A percentile compares a stretch with the other conserved stretches of the same genome.
Conservation (phyloP, 805 yeast genomes). For the Zygoascus flipseniorum region DNA sequence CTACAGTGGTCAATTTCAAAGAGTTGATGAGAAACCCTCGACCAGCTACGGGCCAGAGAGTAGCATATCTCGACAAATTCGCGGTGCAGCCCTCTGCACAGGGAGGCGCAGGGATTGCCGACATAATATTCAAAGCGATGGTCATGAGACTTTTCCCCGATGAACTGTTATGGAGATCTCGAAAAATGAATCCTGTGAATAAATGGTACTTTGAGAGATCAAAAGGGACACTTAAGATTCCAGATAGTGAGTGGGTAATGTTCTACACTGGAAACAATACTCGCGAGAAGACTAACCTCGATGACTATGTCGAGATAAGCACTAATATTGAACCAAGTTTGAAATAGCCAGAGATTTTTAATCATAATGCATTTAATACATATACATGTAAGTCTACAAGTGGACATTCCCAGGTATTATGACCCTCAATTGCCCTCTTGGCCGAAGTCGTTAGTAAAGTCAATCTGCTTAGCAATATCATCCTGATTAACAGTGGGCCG, state of each 20-base stretch:
- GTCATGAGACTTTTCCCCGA: conserved; percentile 52
- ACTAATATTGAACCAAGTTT: conserved; percentile 50
- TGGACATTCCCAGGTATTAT: background rate
- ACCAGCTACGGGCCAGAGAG: conserved; percentile 16
- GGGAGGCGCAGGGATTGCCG: conserved; percentile 91
- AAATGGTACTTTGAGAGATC: conserved; percentile 97
- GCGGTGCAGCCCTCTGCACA: conserved; percentile 80
- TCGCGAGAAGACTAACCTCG: conserved; percentile 30
- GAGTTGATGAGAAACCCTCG: conserved; percentile 2
- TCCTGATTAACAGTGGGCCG: conserved; percentile 89
- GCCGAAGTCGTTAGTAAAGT: conserved; percentile 91
- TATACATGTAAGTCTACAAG: background rate
- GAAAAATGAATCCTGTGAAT: conserved; percentile 81
- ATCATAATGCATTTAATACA: background rate
- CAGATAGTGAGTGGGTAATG: conserved; percentile 33
- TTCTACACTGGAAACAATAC: conserved; percentile 36
- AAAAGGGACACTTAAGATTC: conserved; percentile 51
- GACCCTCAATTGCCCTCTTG: conserved; percentile 75
- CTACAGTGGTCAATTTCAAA: conserved; percentile 10
- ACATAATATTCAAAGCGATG: conserved; percentile 79
- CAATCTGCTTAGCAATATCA: conserved; percentile 74
- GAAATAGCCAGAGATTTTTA: background rate
- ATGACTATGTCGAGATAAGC: conserved; percentile 47
- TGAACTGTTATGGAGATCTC: conserved; percentile 85
- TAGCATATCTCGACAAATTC: conserved; percentile 87